Percentiles rank a stretch among this genome's conserved stretches.
phyloP scores from a whole-genome alignment of 176 grass and related monocot species.

The maize (Zea mays) region DNA sequence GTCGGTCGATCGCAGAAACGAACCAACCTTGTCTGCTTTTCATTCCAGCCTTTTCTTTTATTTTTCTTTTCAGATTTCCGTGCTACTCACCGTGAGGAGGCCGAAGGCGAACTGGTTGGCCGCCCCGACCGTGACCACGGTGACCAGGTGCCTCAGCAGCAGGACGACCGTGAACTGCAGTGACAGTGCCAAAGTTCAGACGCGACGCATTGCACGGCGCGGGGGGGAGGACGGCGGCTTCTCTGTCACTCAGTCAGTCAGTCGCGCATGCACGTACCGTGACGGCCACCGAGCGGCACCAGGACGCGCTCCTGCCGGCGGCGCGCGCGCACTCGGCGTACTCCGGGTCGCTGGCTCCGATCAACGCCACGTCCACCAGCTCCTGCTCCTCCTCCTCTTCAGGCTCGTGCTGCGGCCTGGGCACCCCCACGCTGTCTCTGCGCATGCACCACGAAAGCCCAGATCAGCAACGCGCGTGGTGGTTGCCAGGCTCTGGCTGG shows the following conservation, averaged over 20 bases:
- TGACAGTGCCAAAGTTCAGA: constrained; percentile 4
- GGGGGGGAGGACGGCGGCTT: too few species aligned
- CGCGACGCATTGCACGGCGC: not conserved
- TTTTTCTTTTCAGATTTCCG: too few species aligned
- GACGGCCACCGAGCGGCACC: constrained; percentile 50
- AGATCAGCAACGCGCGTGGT: constrained; percentile 2
- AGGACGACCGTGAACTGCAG: constrained; percentile 59
- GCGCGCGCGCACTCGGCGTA: constrained; percentile 52
- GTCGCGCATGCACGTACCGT: constrained; percentile 35
- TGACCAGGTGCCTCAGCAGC: constrained; percentile 62
- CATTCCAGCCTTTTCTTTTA: too few species aligned
- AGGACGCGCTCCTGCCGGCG: constrained; percentile 39
- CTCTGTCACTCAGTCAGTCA: too few species aligned
- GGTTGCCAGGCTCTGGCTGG: not conserved
- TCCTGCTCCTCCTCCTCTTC: not conserved
- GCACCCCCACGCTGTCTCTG: constrained; percentile 71
- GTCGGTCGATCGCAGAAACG: not conserved
- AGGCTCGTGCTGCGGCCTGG: constrained; percentile 50
- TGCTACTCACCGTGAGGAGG: constrained; percentile 58
- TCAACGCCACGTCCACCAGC: not conserved
- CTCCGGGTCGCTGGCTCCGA: constrained; percentile 24
- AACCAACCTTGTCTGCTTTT: too few species aligned
- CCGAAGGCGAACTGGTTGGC: constrained; percentile 59
- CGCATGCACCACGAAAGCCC: not conserved
- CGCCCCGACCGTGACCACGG: constrained; percentile 45